These are phyloP conservation scores for Beverwykella pulmonaria DNA, from an alignment of 495 filamentous ascomycete genomes.

Conservation along the genomic window DNA sequence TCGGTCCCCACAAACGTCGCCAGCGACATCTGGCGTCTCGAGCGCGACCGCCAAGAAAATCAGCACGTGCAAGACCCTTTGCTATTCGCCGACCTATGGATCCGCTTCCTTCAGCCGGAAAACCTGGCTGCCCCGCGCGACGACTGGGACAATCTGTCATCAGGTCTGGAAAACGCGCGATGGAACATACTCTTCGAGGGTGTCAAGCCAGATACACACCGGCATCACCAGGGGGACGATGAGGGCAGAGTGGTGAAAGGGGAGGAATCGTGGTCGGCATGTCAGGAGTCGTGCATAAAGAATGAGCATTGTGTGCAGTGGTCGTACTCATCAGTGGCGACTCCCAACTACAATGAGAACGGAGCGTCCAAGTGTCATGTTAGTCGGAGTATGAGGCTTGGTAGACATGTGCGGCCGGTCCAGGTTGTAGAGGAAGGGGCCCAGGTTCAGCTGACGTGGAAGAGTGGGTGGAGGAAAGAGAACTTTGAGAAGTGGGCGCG, in stretches of 20 bases:
- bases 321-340: slow-evolving; percentile 17
- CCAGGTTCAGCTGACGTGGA: neutral
- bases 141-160: slow-evolving; percentile 36
- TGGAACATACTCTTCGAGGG: slow-evolving; percentile 34
- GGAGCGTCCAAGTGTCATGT: slow-evolving; percentile 29
- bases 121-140: slow-evolving; percentile 7
- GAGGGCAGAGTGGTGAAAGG: slow-evolving; percentile 1
- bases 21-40: slow-evolving; percentile 15
- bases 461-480: slow-evolving; percentile 22
- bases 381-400: slow-evolving; percentile 22
- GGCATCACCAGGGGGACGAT: neutral
- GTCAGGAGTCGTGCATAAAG: slow-evolving; percentile 12
- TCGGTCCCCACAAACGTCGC: slow-evolving; percentile 13
- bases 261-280: slow-evolving; percentile 21
- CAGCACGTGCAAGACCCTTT: slow-evolving; percentile 17
- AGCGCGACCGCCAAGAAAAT: slow-evolving; percentile 25
- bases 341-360: slow-evolving; percentile 28
- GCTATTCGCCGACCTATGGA: slow-evolving; percentile 28
- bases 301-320: slow-evolving; percentile 21
- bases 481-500: neutral
- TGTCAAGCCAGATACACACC: neutral
- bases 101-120: slow-evolving; percentile 25
- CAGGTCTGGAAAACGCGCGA: slow-evolving; percentile 10
- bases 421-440: slow-evolving; percentile 21
- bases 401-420: neutral